A percentile compares a stretch with the other conserved stretches of the same genome.
Evolutionary conservation across 345 rosid genomes (phyloP).

Genomic region (Salix purpurea): DNA sequence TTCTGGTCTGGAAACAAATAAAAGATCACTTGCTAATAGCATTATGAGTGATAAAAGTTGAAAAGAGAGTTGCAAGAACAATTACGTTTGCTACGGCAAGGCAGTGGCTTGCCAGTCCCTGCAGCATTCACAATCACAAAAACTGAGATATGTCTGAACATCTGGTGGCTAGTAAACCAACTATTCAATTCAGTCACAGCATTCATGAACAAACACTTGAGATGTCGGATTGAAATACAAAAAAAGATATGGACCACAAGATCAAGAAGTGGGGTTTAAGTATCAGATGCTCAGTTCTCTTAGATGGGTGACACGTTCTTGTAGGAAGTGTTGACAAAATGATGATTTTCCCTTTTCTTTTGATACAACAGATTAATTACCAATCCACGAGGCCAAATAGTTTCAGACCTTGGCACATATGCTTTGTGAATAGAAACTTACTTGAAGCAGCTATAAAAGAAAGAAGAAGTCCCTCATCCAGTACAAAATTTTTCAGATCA

Average conservation of each 20-base stretch:
- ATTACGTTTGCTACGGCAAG: constrained; percentile 52
- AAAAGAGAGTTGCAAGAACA: not conserved
- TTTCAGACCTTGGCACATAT: too few relatives aligned
- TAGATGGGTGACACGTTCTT: too few relatives aligned
- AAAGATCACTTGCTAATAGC: not conserved
- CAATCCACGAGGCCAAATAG: too few relatives aligned
- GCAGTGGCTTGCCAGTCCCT: constrained; percentile 56
- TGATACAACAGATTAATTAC: not conserved
- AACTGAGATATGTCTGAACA: not conserved
- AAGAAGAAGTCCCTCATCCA: constrained; percentile 75
- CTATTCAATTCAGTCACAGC: not conserved
- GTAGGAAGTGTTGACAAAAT: too few relatives aligned
- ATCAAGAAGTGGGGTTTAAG: too few relatives aligned
- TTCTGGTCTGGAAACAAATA: constrained; percentile 41
- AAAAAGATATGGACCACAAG: too few relatives aligned
- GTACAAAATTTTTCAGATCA: constrained; percentile 55
- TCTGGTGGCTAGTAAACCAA: not conserved
- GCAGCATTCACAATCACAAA: constrained; percentile 26
- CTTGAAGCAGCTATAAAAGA: constrained; percentile 71
- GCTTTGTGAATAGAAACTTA: constrained; percentile 15
- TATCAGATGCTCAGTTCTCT: too few relatives aligned
- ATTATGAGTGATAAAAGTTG: not conserved
- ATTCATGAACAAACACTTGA: too few relatives aligned
- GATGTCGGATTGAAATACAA: too few relatives aligned
- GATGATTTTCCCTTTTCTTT: not conserved